These are phyloP conservation scores for Harringtonia lauricola DNA, from an alignment of 2,329 filamentous ascomycete species.

Conservation along the genomic window DNA sequence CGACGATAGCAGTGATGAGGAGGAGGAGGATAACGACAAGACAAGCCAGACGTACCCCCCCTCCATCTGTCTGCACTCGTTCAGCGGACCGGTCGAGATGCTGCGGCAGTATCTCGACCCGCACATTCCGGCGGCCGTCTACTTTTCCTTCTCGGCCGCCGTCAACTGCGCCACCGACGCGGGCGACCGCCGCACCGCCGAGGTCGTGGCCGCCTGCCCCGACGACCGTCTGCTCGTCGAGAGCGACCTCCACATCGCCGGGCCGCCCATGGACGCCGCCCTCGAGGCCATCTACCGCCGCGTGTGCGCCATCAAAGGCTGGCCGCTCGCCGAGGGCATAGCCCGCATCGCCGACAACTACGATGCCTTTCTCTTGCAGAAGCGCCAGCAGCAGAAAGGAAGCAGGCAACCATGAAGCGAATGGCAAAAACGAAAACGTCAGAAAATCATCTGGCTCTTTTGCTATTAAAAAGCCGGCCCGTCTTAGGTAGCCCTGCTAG, in stretches of 20 bases:
- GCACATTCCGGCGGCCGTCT: conserved; percentile 64
- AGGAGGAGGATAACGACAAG: conserved; percentile 1
- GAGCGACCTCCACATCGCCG: conserved; percentile 80
- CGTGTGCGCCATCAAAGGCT: conserved; percentile 68
- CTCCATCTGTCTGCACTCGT: conserved; percentile 87
- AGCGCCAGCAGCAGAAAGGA: background rate
- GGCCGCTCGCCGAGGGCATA: conserved; percentile 64
- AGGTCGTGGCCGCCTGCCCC: conserved; percentile 62
- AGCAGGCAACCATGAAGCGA: no score
- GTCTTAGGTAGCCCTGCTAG: no score
- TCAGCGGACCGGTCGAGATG: conserved; percentile 65
- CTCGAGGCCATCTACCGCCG: conserved; percentile 66
- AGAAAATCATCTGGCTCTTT: background rate
- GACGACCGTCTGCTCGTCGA: conserved; percentile 74
- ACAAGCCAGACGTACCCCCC: conserved; percentile 58
- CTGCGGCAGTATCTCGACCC: conserved; percentile 69
- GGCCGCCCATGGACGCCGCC: conserved; percentile 64
- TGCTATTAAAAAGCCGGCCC: no score
- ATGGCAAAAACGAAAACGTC: background rate
- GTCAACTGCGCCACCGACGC: conserved; percentile 61
- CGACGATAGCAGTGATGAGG: conserved; percentile 15
- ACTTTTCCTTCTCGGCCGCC: conserved; percentile 75
- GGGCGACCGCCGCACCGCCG: conserved; percentile 38
- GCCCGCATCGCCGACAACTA: conserved; percentile 62
- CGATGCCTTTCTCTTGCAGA: conserved; percentile 54